Evolutionary conservation across 1,139 yeast genomes (phyloP).

Genomic region (Saccharomyces pastorianus): DNA sequence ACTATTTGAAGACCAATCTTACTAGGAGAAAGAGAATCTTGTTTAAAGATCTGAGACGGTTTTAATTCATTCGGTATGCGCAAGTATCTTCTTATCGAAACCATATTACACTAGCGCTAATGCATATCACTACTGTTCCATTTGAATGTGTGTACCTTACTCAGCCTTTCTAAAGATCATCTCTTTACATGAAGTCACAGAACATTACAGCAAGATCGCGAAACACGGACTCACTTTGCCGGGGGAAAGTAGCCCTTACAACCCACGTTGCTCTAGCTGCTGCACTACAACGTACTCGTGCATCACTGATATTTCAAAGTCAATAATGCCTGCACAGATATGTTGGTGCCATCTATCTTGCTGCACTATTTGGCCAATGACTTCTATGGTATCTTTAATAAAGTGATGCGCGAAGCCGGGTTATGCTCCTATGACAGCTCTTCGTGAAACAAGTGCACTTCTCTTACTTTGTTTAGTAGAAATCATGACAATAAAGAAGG

Average conservation of each 20-base stretch:
- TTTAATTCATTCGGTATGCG: conserved; percentile 26
- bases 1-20: conserved; percentile 48
- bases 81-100: conserved; percentile 26
- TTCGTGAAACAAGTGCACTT: background rate
- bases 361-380: too few relatives aligned
- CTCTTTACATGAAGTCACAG: background rate
- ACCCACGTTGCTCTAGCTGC: too few relatives aligned
- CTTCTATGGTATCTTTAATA: too few relatives aligned
- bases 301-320: background rate
- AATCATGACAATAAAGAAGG: background rate
- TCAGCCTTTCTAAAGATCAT: background rate
- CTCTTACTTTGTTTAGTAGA: background rate
- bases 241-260: too few relatives aligned
- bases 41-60: conserved; percentile 31
- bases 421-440: background rate
- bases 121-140: background rate
- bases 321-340: background rate
- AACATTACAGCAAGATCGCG: background rate
- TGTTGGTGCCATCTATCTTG: too few relatives aligned
- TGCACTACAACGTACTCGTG: background rate
- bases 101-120: background rate
- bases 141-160: background rate
- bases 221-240: background rate
- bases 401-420: background rate
- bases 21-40: conserved; percentile 36